Percentiles rank a stretch among this genome's conserved stretches.
Conservation (phyloP, 805 yeast genomes). For the Kazachstania viticola region DNA sequence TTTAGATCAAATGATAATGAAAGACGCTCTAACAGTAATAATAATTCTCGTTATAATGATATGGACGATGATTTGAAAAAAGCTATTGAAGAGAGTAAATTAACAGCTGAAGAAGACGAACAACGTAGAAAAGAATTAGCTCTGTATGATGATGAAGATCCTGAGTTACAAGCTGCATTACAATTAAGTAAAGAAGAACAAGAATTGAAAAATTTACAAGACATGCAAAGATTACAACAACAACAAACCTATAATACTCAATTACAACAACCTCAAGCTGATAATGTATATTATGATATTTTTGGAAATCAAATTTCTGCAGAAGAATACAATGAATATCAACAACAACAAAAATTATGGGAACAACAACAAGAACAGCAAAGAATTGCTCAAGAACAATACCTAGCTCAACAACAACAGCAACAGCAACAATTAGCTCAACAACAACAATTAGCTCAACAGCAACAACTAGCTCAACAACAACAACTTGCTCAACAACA, state of each 20-base stretch:
- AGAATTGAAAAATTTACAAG: slow-evolving; percentile 22
- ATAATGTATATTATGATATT: slow-evolving; percentile 16
- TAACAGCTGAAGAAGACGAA: slow-evolving; percentile 79
- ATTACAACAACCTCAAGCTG: slow-evolving; percentile 10
- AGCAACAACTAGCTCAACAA: slow-evolving; percentile 2
- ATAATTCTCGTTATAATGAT: slow-evolving; percentile 10
- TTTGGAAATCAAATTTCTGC: slow-evolving; percentile 21
- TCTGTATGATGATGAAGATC: slow-evolving; percentile 14
- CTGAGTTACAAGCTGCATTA: slow-evolving; percentile 22
- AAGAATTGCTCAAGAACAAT: slow-evolving; percentile 18
- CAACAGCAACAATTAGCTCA: slow-evolving; percentile 15
- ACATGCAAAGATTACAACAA: slow-evolving; percentile 18
- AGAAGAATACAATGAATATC: slow-evolving; percentile 21
- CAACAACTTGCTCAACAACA: slow-evolving; percentile 1
- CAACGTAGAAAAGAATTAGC: slow-evolving; percentile 33
- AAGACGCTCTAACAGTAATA: background rate
- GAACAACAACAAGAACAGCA: slow-evolving; percentile 21
- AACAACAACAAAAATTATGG: slow-evolving; percentile 19
- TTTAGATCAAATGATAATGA: too few relatives aligned
- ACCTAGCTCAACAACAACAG: slow-evolving; percentile 9
- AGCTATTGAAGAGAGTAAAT: slow-evolving; percentile 70
- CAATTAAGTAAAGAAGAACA: slow-evolving; percentile 24
- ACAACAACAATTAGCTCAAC: slow-evolving; percentile 2
- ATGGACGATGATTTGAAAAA: slow-evolving; percentile 67
- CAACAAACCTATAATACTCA: slow-evolving; percentile 9